Evolutionary conservation across 106 monocot species (phyloP), one percentile per base, ranked within the genome.

Genomic region (Triglochin maritima): DNA sequence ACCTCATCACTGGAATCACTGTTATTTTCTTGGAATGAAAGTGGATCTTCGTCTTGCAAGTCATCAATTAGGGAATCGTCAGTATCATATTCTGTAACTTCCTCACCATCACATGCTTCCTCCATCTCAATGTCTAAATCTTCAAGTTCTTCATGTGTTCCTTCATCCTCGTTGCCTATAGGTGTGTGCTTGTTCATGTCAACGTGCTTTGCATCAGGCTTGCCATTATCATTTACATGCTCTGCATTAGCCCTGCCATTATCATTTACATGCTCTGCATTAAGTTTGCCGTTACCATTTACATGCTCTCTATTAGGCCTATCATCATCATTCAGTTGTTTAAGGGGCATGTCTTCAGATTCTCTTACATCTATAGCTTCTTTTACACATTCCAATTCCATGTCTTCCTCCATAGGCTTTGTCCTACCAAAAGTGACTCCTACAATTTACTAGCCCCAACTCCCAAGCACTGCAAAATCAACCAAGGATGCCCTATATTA

Each of bases 1-100:
- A 87, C 87, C 83, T 84, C 87, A 17, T 51, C 15, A 44, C 60
- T 71, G 41, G 72, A 68, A 65, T 76, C 81, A 58, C 70, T 75
- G 52, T 84, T 78, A 50, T 56, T 75, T 43, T 71, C 71, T 44
- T 60, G 71, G 57, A 56, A 52, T 45, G 72, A 66, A 45, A 49
- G 6, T 6, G 73, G 69, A 50, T 78, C 78, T 66, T 44, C 65
- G 41, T 67, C 76, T 4, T 12, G 10, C 3, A 71, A 83, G 63
- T 81, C 81, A 56, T 79, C 83, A 64, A 60, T 52, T 56, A 78
- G 68, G 61, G 74, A 75, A 43, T 75, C 71, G 50, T 44, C 11
- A 8, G 84, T 74, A 12, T 78, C 84, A 65, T 74, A 78, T 54
- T 52, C 84, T 52, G 9, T 45, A 62, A 60, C 74, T 63, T 76